phyloP scores from a whole-genome alignment of 176 grass and related monocot species.

The Oropetium thomaeum region DNA sequence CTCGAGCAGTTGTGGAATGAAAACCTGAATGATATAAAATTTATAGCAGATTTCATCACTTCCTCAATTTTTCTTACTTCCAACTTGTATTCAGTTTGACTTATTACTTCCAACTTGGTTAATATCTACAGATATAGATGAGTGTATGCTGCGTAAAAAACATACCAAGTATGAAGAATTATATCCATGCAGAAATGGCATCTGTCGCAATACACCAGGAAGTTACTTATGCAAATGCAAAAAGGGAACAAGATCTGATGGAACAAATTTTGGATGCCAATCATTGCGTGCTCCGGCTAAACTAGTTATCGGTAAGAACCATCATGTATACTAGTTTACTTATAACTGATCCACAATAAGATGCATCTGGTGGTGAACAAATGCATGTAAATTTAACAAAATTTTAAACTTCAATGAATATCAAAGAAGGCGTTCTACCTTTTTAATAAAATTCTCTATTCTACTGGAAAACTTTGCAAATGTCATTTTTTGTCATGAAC shows the following conservation, averaged over 20 bases:
- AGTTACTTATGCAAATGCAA: slow-evolving; percentile 32
- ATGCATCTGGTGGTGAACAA: background rate
- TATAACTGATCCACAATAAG: background rate
- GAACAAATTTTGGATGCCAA: slow-evolving; percentile 15
- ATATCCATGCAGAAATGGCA: slow-evolving; percentile 27
- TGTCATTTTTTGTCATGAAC: background rate
- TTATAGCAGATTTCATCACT: background rate
- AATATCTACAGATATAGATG: slow-evolving; percentile 24
- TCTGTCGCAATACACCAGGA: slow-evolving; percentile 28
- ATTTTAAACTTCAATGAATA: background rate
- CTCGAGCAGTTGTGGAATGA: background rate
- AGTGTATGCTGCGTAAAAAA: slow-evolving; percentile 19
- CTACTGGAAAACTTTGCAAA: background rate
- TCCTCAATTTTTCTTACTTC: background rate
- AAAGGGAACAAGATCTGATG: slow-evolving; percentile 28
- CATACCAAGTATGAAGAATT: background rate
- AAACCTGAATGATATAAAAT: background rate
- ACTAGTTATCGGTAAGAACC: slow-evolving; percentile 15
- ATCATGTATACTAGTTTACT: background rate
- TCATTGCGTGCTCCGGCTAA: background rate
- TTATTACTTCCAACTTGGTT: background rate
- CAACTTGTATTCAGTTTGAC: background rate
- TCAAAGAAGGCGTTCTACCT: background rate
- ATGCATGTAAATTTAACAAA: background rate
- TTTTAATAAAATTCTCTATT: background rate